A percentile compares a stretch with the other conserved stretches of the same genome.
Conservation (phyloP, 2,329 filamentous ascomycete genomes). For the Stemphylium vesicarium region DNA sequence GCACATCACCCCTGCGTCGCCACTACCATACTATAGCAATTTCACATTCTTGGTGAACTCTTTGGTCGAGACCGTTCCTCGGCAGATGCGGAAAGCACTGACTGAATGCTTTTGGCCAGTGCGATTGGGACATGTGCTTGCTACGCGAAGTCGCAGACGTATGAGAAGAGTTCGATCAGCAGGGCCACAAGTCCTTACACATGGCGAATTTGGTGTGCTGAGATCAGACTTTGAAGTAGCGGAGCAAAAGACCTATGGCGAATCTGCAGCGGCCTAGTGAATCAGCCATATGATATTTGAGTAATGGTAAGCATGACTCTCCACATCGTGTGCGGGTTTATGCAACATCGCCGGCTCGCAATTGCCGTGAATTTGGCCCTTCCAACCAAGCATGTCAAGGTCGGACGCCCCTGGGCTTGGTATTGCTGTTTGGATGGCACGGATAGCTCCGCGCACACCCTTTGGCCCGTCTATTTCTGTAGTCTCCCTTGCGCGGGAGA, state of each 20-base stretch:
- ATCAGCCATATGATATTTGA: neutral
- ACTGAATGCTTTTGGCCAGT: neutral
- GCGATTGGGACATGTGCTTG: neutral
- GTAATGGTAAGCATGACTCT: too few species aligned
- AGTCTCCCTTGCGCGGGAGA: neutral
- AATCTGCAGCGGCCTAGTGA: neutral
- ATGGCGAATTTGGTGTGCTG: neutral
- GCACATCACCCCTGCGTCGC: constrained; percentile 2
- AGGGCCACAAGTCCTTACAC: neutral
- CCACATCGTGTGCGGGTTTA: too few species aligned
- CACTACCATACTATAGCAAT: neutral
- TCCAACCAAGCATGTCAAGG: too few species aligned
- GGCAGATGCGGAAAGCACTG: neutral
- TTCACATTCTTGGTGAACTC: constrained; percentile 1
- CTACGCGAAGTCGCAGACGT: neutral
- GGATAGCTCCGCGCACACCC: too few species aligned
- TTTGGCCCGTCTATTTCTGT: neutral
- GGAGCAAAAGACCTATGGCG: neutral
- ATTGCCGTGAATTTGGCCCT: too few species aligned
- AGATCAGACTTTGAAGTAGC: neutral
- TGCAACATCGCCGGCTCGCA: too few species aligned
- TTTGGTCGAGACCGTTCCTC: constrained; percentile 4
- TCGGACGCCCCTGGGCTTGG: too few species aligned
- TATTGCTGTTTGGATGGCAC: too few species aligned
- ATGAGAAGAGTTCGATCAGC: neutral